These are phyloP conservation scores for Isatis tinctoria DNA, from an alignment of 345 rosid species.

Conservation along the genomic window DNA sequence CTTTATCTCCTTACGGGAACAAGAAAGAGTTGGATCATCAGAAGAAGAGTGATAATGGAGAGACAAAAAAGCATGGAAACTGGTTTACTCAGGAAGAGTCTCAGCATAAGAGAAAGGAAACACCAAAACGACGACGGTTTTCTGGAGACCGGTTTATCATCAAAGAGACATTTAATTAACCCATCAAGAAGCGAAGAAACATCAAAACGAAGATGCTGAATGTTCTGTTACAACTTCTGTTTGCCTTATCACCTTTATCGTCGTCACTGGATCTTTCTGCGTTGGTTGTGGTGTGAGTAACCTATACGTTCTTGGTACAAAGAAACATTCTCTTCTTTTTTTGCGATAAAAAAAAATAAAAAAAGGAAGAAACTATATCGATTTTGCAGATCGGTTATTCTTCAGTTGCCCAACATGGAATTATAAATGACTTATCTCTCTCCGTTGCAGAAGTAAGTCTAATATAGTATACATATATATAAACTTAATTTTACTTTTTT, in stretches of 20 bases:
- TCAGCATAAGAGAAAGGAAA: constrained; percentile 18
- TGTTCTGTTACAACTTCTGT: constrained; percentile 3
- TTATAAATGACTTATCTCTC: constrained; percentile 35
- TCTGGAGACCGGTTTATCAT: constrained; percentile 9
- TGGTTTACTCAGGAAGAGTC: constrained; percentile 15
- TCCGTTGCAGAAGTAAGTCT: constrained; percentile 32
- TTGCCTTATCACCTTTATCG: constrained; percentile 36
- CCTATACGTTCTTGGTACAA: background rate
- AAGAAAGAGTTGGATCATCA: background rate
- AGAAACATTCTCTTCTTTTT: no score
- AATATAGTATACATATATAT: background rate
- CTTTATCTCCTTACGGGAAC: background rate
- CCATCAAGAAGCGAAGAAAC: background rate
- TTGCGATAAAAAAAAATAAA: no score
- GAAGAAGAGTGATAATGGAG: background rate
- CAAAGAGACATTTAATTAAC: background rate
- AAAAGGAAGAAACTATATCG: background rate
- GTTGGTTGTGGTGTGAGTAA: constrained; percentile 39
- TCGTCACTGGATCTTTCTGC: constrained; percentile 37
- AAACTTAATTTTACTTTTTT: background rate
- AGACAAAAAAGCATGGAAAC: constrained; percentile 19
- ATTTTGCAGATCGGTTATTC: constrained; percentile 39
- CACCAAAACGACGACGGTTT: background rate
- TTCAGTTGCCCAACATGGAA: constrained; percentile 39
- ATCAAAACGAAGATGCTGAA: constrained; percentile 1